Base-by-base conservation (phyloP, 2,329 filamentous ascomycete genomes). In the Pleochaeta shiraiana region DNA sequence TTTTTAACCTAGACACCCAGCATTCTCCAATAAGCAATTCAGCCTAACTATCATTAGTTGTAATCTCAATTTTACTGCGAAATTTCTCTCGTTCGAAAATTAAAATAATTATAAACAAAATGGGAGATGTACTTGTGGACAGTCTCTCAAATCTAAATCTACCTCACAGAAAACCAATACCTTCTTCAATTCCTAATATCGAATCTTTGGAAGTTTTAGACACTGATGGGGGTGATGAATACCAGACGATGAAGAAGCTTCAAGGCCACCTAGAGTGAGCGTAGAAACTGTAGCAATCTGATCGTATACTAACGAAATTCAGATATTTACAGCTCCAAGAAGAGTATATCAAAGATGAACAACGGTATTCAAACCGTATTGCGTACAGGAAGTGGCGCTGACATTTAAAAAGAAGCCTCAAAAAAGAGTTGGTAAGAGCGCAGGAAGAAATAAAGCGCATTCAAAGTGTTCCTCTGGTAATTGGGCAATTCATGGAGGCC, bases 331-430 rank as follows among this genome's bases (percentile, higher is more conserved):
- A 96, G 77, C 82, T 98, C 71, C 93, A 98, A 78, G 93, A 98
- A 77, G 93, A 98, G 75, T 98, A 98, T 77, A 98, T 98, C 84
- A 98, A 98, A 79, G 93, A 98, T 83, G 93, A 98, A 80, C 93
- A 98, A 79, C 86, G 89, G 87, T 88, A 76, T 64, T 74, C 16
- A 60, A 31, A 16, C 16, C 57, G 16, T 12, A 19, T 45, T 39
- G 1, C 7, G 21, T 1, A 16, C 21, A 37, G 30, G 47, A 30
- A 34, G 16, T 37, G 31, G 45, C 68, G 71, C 67, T 71, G 60
- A 65, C 26, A 19, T 14, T 67, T 26, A 16, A 6, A 53, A 70
- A 90, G 90, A 79, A 96, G 90, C 77, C 77, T 98, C 75, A 98
- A 98, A 81, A 85, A 93, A 71, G 93, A 98, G 79, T 83, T 98